Base-by-base conservation (phyloP, 139 green algal species). In the Micractinium sp. region DNA sequence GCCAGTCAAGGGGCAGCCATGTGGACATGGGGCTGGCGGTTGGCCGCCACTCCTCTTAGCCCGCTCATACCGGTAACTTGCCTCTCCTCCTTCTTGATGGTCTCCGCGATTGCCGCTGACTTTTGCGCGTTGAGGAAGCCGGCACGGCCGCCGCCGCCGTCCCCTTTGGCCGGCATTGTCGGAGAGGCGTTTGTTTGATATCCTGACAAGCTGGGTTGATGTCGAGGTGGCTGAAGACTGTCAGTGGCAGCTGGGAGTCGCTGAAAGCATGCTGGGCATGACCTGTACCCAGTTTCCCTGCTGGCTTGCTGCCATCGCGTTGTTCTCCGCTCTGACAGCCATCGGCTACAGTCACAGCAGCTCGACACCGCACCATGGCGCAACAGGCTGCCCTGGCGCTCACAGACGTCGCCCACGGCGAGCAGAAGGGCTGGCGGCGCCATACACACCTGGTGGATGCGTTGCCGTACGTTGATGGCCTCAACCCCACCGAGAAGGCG, bases 391-490 rank as follows among this genome's bases (percentile, higher is more conserved):
- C 92, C 22, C 61, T 96, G 29, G 88, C 93, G 0, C 81, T 96
- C 18, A 85, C 91, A 9, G 87, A 86, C 23, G 41, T 88, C 20
- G 91, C 92, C 27, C 81, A 94, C 33, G 90, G 76, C 19, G 82
- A 92, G 35, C 89, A 90, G 22, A 91, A 84, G 27, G 92, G 93
- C 5, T 96, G 93, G 94, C 81, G 95, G 33, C 89, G 87, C 0
- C 90, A 91, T n/a, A 89, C 96, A 73, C 85, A 96, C 13, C 86
- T 97, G 1, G 91, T 98, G 29, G 95, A 98, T 87, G 93, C 95
- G 3, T 92, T 98, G 22, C 93, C 96, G 1, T 98, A 98, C 66
- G 91, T 97, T 0, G 96, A 98, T 87, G 69, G 80, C 20, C 85
- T 97, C 14, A 90, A 89, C 13, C 63, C 89, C 0, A 92, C 94